Conservation (phyloP, 768 basidiomycete species). For the Phylloporus rhodoxanthus region DNA sequence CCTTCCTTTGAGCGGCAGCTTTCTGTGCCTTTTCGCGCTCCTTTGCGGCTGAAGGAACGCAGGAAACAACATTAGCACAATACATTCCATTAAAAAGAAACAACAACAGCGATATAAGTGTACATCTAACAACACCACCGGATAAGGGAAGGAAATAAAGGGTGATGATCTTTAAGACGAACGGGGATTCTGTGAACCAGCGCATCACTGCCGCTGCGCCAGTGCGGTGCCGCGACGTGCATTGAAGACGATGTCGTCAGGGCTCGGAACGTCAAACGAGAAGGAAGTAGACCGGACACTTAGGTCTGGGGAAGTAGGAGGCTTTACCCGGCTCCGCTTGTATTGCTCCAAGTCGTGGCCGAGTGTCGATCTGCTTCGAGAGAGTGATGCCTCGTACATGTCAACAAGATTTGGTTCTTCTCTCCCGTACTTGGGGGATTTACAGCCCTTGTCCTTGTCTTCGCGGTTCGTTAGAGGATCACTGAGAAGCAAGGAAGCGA, state of each 20-base stretch:
- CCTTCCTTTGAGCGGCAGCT: constrained; percentile 40
- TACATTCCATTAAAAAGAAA: constrained; percentile 28
- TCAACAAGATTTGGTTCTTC: constrained; percentile 27
- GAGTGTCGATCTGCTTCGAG: constrained; percentile 28
- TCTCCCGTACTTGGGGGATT: constrained; percentile 29
- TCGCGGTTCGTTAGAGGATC: constrained; percentile 38
- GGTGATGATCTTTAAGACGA: constrained; percentile 9
- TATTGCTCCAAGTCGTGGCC: constrained; percentile 8
- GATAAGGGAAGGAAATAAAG: constrained; percentile 13
- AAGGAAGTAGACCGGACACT: constrained; percentile 39
- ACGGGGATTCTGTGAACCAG: constrained; percentile 1
- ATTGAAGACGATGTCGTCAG: constrained; percentile 82
- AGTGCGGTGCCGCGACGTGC: constrained; percentile 73
- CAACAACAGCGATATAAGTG: constrained; percentile 24
- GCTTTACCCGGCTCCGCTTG: constrained; percentile 6
- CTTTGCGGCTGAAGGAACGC: constrained; percentile 54
- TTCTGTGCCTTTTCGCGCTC: constrained; percentile 75
- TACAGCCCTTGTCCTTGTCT: constrained; percentile 32
- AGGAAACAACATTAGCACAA: constrained; percentile 38
- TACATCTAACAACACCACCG: constrained; percentile 27
- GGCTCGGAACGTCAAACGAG: constrained; percentile 79
- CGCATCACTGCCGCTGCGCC: constrained; percentile 32
- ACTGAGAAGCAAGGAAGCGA: constrained; percentile 66
- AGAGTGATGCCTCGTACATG: constrained; percentile 24
- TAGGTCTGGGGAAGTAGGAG: constrained; percentile 31